phyloP scores from a whole-genome alignment of 2,329 filamentous ascomycete species.

The Fusarium xyrophilum region DNA sequence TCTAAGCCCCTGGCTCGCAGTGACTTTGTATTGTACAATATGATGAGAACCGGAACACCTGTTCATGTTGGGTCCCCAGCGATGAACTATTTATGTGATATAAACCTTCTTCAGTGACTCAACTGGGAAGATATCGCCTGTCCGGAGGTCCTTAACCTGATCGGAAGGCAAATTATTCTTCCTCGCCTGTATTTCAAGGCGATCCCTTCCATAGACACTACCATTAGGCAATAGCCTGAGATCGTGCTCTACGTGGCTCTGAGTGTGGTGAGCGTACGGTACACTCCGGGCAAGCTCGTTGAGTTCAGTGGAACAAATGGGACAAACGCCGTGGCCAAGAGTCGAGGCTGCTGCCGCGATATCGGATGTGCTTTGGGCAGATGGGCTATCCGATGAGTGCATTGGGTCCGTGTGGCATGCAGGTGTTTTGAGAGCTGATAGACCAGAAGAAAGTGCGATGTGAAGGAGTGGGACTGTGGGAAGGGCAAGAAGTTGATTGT shows the following conservation, averaged over 20 bases:
- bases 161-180: conserved; percentile 75
- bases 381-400: conserved; percentile 1
- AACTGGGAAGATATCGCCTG: conserved; percentile 69
- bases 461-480: conserved; percentile 85
- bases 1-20: not conserved
- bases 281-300: conserved; percentile 89
- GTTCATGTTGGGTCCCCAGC: not conserved
- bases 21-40: conserved; percentile 6
- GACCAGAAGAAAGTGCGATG: conserved; percentile 85
- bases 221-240: conserved; percentile 87
- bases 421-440: conserved; percentile 95
- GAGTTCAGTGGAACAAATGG: conserved; percentile 94
- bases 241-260: conserved; percentile 90
- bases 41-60: not conserved
- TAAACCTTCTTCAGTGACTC: conserved; percentile 83
- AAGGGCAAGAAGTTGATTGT: conserved; percentile 84
- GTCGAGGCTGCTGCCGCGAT: conserved; percentile 44
- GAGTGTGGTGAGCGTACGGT: conserved; percentile 93
- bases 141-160: conserved; percentile 79
- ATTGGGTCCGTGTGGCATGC: conserved; percentile 69
- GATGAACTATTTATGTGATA: conserved; percentile 67
- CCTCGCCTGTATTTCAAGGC: conserved; percentile 76
- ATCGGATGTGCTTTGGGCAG: conserved; percentile 60
- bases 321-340: conserved; percentile 80
- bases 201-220: conserved; percentile 79